Evolutionary conservation across 495 filamentous ascomycete species (phyloP).

Genomic region (Hypoxylon rickii): DNA sequence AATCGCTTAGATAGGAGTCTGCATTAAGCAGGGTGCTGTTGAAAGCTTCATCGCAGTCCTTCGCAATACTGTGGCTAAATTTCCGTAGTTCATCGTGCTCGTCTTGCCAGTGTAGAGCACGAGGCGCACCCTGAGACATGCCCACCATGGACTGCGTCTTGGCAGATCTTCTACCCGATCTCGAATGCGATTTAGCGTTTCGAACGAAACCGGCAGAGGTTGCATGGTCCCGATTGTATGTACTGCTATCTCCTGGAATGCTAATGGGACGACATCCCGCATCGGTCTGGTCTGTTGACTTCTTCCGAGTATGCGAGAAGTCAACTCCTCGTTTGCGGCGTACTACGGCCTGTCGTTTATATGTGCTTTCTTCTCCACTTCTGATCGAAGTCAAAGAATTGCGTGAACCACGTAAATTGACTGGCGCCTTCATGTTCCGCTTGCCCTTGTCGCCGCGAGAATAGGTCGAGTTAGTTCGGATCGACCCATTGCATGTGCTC

Average conservation of each 20-base stretch:
- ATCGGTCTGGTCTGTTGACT: constrained; percentile 36
- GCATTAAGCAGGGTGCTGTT: constrained; percentile 67
- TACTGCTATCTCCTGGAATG: constrained; percentile 33
- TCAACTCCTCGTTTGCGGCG: constrained; percentile 79
- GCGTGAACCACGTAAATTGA: constrained; percentile 26
- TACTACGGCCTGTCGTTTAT: constrained; percentile 57
- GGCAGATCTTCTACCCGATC: constrained; percentile 8
- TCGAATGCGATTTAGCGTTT: constrained; percentile 1
- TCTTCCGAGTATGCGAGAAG: constrained; percentile 64
- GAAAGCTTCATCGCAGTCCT: constrained; percentile 74
- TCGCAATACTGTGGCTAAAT: constrained; percentile 53
- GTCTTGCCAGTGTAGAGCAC: constrained; percentile 48
- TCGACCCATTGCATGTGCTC: constrained; percentile 21
- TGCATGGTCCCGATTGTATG: constrained; percentile 24
- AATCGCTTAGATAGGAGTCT: constrained; percentile 29
- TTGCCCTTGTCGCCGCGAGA: constrained; percentile 20
- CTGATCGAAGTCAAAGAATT: constrained; percentile 64
- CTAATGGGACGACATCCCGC: constrained; percentile 31
- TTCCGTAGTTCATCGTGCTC: constrained; percentile 58
- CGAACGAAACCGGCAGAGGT: constrained; percentile 18
- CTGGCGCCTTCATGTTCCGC: constrained; percentile 2
- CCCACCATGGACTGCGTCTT: constrained; percentile 20
- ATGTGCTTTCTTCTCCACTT: constrained; percentile 55
- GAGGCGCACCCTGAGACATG: constrained; percentile 11
- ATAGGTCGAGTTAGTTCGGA: constrained; percentile 26